These are phyloP conservation scores for Blastocystis sp. DNA, from an alignment of 352 stramenopile genomes.

Conservation along the genomic window DNA sequence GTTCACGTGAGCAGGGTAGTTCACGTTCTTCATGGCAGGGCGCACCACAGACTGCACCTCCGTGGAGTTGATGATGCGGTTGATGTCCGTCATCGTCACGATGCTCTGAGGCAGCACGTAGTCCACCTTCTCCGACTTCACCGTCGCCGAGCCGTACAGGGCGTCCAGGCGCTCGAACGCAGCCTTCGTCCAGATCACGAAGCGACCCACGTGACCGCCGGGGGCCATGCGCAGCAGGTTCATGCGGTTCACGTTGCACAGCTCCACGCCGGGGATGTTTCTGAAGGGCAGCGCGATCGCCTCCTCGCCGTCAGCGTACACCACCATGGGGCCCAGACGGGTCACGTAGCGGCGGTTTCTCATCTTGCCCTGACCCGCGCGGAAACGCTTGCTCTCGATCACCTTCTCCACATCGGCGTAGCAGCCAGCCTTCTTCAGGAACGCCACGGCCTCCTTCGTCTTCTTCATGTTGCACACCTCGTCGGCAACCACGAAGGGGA, in stretches of 20 bases:
- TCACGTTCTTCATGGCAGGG: constrained; percentile 84
- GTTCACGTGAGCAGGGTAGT: constrained; percentile 93
- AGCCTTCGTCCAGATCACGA: constrained; percentile 96
- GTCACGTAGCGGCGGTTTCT: constrained; percentile 93
- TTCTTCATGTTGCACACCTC: constrained; percentile 79
- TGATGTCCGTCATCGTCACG: constrained; percentile 91
- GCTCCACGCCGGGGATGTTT: constrained; percentile 94
- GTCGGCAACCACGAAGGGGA: constrained; percentile 88
- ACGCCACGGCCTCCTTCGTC: constrained; percentile 89
- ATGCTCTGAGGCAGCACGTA: constrained; percentile 87
- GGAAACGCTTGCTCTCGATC: constrained; percentile 94
- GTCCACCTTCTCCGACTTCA: constrained; percentile 79
- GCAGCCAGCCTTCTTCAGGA: constrained; percentile 88
- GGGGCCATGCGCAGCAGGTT: constrained; percentile 95
- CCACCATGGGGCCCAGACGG: constrained; percentile 89
- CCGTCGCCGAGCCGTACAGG: constrained; percentile 79
- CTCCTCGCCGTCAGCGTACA: constrained; percentile 82
- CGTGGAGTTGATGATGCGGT: constrained; percentile 78
- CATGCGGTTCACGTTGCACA: constrained; percentile 91
- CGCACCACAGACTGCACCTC: constrained; percentile 94
- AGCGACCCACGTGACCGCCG: constrained; percentile 95
- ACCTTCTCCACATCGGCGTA: constrained; percentile 93
- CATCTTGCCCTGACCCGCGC: constrained; percentile 95
- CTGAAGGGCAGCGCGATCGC: constrained; percentile 85
- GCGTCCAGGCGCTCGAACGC: constrained; percentile 92